Percentiles rank a stretch among this genome's conserved stretches.
These are phyloP conservation scores for Plectosphaerella cucumerina DNA, from an alignment of 2,329 filamentous ascomycete genomes.

Conservation along the genomic window DNA sequence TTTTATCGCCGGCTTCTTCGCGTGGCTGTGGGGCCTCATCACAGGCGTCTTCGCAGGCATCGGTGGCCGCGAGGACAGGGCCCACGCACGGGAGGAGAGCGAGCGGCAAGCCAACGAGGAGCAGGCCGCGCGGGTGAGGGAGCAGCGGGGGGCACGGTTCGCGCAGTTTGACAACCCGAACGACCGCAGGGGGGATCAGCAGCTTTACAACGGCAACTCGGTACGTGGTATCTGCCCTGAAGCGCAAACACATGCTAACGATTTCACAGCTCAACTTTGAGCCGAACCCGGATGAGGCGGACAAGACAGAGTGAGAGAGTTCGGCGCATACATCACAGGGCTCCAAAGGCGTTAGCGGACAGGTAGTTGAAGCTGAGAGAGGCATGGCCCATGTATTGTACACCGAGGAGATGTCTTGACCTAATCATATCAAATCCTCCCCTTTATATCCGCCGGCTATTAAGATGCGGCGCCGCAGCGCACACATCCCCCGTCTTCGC, in stretches of 20 bases:
- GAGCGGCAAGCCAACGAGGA: conserved; percentile 3
- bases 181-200: conserved; percentile 53
- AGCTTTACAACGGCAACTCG: conserved; percentile 90
- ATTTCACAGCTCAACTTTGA: conserved; percentile 60
- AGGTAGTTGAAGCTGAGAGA: neutral
- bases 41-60: conserved; percentile 21
- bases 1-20: conserved; percentile 26
- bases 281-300: conserved; percentile 51
- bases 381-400: conserved; percentile 2
- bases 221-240: conserved; percentile 42
- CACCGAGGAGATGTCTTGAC: neutral
- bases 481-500: conserved; percentile 1
- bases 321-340: neutral
- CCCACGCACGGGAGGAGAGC: neutral
- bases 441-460: neutral
- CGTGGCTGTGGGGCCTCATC: conserved; percentile 25
- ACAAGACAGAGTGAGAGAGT: conserved; percentile 16
- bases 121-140: conserved; percentile 20
- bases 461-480: neutral
- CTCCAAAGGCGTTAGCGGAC: no score
- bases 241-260: conserved; percentile 18
- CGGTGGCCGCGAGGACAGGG: conserved; percentile 6
- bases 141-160: conserved; percentile 17
- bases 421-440: neutral
- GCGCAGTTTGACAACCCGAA: conserved; percentile 45